Conservation (phyloP, 805 yeast genomes). For the Pichia paraexigua region DNA sequence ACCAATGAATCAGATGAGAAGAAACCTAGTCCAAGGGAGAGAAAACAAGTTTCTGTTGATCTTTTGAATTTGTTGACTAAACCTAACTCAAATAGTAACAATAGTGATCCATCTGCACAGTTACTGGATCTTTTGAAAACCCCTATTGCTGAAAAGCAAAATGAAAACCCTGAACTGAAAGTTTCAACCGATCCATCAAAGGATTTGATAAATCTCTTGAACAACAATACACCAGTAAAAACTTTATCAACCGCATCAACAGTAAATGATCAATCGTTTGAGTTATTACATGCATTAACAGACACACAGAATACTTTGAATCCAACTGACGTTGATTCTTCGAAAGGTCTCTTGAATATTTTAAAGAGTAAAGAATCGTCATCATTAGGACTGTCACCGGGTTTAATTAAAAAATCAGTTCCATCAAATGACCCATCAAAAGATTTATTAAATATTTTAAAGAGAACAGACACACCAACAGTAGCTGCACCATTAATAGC, state of each 20-base stretch:
- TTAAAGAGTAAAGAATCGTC: background rate
- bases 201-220: slow-evolving; percentile 6
- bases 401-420: background rate
- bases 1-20: background rate
- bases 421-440: background rate
- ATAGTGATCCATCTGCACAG: slow-evolving; percentile 7
- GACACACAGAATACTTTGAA: background rate
- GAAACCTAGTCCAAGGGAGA: background rate
- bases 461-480: background rate
- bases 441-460: slow-evolving; percentile 4
- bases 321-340: background rate
- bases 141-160: background rate
- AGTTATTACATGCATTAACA: background rate
- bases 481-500: background rate
- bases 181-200: background rate
- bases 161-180: background rate
- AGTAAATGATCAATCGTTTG: background rate
- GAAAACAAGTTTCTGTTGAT: background rate
- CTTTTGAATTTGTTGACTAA: background rate
- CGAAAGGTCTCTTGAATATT: background rate
- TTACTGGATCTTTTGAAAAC: slow-evolving; percentile 7
- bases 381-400: background rate
- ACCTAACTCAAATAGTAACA: slow-evolving; percentile 1
- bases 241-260: background rate
- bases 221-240: background rate